Evolutionary conservation across 352 stramenopile species (phyloP).

Genomic region (Pythium oligandrum): DNA sequence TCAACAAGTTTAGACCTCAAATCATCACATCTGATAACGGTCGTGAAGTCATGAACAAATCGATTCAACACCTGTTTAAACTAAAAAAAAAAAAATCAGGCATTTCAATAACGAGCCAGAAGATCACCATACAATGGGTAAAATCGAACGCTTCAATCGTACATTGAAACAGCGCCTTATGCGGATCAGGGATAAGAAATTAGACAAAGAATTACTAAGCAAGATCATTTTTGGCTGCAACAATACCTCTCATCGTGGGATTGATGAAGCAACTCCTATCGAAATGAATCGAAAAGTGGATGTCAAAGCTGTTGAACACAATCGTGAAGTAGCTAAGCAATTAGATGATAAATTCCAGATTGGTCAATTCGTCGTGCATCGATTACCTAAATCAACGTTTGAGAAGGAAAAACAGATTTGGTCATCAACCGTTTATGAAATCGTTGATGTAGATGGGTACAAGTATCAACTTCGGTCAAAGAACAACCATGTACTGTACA

Average conservation of each 20-base stretch:
- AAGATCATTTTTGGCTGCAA: constrained; percentile 36
- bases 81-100: constrained; percentile 27
- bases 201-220: constrained; percentile 14
- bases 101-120: constrained; percentile 35
- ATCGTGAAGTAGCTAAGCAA: constrained; percentile 7
- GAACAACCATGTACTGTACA: constrained; percentile 25
- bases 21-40: constrained; percentile 35
- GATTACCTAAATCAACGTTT: not conserved
- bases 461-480: constrained; percentile 20
- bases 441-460: constrained; percentile 23
- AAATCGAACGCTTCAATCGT: constrained; percentile 41
- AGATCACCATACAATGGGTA: constrained; percentile 34
- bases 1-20: constrained; percentile 19
- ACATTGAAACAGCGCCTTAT: constrained; percentile 31
- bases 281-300: constrained; percentile 23
- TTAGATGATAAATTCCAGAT: not conserved
- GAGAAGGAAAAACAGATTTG: constrained; percentile 17
- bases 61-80: constrained; percentile 14
- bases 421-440: constrained; percentile 17
- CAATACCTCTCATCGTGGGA: constrained; percentile 21
- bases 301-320: constrained; percentile 14
- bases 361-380: constrained; percentile 8
- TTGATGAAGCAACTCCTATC: constrained; percentile 18
- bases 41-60: constrained; percentile 26
- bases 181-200: constrained; percentile 9